Percentiles rank a stretch among this genome's conserved stretches.
Evolutionary conservation across 768 basidiomycete genomes (phyloP).

Genomic region (Tephrocybe sp.): DNA sequence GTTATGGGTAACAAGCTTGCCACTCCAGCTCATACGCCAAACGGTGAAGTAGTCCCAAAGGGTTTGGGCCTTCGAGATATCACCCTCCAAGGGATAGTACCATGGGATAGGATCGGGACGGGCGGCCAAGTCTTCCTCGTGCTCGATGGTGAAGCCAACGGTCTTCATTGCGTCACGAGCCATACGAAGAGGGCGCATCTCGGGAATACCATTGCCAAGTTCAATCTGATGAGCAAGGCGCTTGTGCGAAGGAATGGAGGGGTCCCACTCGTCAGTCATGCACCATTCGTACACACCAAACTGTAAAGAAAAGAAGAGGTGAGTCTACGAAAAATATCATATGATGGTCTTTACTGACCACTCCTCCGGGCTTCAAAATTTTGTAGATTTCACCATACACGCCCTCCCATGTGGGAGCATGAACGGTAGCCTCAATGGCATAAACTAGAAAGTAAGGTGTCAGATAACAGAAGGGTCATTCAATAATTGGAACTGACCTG

Average conservation of each 20-base stretch:
- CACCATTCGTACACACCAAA: conserved; percentile 99
- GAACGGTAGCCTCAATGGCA: conserved; percentile 96
- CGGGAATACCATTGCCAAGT: conserved; percentile 94
- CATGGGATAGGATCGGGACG: conserved; percentile 76
- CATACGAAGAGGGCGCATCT: conserved; percentile 79
- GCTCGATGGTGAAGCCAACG: conserved; percentile 85
- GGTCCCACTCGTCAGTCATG: conserved; percentile 96
- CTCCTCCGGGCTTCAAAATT: conserved; percentile 94
- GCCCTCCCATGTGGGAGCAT: conserved; percentile 94
- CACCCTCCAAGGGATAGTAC: conserved; percentile 98
- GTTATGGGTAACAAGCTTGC: conserved; percentile 80
- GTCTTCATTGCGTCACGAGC: conserved; percentile 74
- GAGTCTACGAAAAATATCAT: neutral
- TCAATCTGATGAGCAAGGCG: conserved; percentile 89
- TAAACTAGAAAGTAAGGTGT: conserved; percentile 55
- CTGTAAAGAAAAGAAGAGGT: conserved; percentile 34
- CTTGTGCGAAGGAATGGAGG: conserved; percentile 83
- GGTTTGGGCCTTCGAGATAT: conserved; percentile 90
- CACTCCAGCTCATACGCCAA: conserved; percentile 88
- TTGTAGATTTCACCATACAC: conserved; percentile 92
- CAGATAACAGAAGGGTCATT: neutral
- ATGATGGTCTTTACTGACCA: conserved; percentile 50
- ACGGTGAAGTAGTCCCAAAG: conserved; percentile 87
- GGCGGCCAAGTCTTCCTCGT: conserved; percentile 93
- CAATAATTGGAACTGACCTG: conserved; percentile 51